Base-by-base conservation (phyloP, 2,329 filamentous ascomycete species). In the Nothophaeocryptopus gaeumannii region DNA sequence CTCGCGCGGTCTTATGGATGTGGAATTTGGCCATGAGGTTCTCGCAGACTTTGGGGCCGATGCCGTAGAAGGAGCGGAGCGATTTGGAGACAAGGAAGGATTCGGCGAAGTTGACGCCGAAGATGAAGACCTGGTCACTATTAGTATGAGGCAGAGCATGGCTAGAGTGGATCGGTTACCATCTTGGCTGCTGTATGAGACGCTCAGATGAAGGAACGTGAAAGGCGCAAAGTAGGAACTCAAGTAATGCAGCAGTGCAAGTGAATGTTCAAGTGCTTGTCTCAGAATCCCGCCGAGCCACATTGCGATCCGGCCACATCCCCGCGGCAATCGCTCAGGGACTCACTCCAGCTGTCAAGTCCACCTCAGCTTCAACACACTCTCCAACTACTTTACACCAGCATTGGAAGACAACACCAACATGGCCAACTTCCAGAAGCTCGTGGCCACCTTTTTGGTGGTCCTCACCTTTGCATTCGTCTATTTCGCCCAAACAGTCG, bases 101-200 rank as follows among this genome's bases (percentile, higher is more conserved):
- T 74, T 96, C 91, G 62, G 82, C 76, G 76, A 97, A 96, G 76
- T 87, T 91, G 76, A 88, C 78, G 64, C 89, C 88, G 66, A 92
- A 79, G 65, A 97, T 85, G 76, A 93, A 88, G 41, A 64, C 59
- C 62, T 63, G 45, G 8, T 2, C 4, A 5, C 10, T 2, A 15
- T 57, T 13, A 57, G 34, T 37, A 32, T 14, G 7, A 12, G 12
- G 14, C 2, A 5, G 15, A 14, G 31, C 12, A n/a, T 1, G 16
- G n/a, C 37, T 32, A 7, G 43, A n/a, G 8, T 13, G 2, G 10
- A 8, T 5, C 13, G 32, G 29, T 5, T 51, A 56, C 55, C 55
- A 59, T 59, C 30, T 31, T 51, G 46, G 26, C 41, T 40, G 35
- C 26, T 13, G 5, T 31, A 20, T 3, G 15, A 16, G 16, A 9